Percentiles rank a stretch among this genome's conserved stretches.
Evolutionary conservation across 352 stramenopile genomes (phyloP).

Genomic region (Elongisporangium anandrum): DNA sequence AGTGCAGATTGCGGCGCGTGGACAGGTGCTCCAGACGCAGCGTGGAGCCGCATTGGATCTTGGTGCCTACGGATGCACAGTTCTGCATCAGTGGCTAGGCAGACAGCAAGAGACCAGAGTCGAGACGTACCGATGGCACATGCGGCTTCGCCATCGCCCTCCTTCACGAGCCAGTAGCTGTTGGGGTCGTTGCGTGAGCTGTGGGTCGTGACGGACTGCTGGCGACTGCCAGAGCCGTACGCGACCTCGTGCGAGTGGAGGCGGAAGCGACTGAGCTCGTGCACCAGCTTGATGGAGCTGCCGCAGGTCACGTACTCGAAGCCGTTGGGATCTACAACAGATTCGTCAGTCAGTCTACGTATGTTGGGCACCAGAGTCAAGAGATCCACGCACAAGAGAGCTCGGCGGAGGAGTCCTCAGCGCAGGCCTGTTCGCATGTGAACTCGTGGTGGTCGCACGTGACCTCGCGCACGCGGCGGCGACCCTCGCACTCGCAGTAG

Average conservation of each 20-base stretch:
- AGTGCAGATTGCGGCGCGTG: constrained; percentile 79
- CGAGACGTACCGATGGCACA: constrained; percentile 28
- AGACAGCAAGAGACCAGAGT: background rate
- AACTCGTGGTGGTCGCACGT: constrained; percentile 76
- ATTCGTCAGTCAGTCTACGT: background rate
- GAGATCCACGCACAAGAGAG: constrained; percentile 47
- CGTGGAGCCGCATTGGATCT: constrained; percentile 55
- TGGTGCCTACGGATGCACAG: constrained; percentile 21
- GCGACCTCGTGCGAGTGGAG: constrained; percentile 82
- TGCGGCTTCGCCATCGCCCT: constrained; percentile 41
- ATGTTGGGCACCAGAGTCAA: background rate
- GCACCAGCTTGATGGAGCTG: constrained; percentile 81
- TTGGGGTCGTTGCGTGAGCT: constrained; percentile 73
- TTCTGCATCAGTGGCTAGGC: background rate
- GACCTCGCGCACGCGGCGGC: constrained; percentile 74
- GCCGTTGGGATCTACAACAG: constrained; percentile 46
- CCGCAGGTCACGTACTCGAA: constrained; percentile 83
- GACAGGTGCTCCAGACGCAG: constrained; percentile 74
- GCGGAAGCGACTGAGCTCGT: constrained; percentile 67
- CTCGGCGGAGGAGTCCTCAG: constrained; percentile 62
- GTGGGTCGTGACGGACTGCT: constrained; percentile 78
- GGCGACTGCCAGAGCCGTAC: constrained; percentile 70
- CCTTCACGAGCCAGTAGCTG: constrained; percentile 86
- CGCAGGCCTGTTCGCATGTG: constrained; percentile 67
- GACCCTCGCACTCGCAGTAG: constrained; percentile 78